Evolutionary conservation across 495 filamentous ascomycete species (phyloP), one percentile per base, ranked within the genome.

Genomic region (Tuber melanosporum): DNA sequence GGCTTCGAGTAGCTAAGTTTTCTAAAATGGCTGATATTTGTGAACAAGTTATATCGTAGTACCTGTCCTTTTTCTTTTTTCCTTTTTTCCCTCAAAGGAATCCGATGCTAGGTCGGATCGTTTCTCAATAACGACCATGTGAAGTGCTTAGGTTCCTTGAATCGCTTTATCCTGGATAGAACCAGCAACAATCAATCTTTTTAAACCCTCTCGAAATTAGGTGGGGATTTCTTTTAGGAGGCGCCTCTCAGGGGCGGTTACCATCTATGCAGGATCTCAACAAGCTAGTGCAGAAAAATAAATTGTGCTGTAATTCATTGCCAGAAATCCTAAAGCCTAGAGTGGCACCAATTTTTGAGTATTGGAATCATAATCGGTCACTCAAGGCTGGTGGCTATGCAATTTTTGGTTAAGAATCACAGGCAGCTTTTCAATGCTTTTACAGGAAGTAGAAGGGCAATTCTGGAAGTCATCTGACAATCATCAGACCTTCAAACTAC

Each of bases 381-480:
- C 57, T 62, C n/a, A n/a, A 62, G 57, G 57, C 22, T 15, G 0
- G 52, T 9, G 0, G 3, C n/a, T 14, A 8, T n/a, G 2, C 20
- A 20, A 7, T 4, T 62, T 62, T 32, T 14, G 52, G 22, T 9
- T 26, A 10, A 7, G 22, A 5, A 57, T 57, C 3, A 32, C 3
- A 2, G 8, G 22, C 10, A 0, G 52, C 1, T 32, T 10, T 3
- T 8, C 1, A 0, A 1, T 1, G n/a, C 10, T 14, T 32, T 26
- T n/a, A 57, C 8, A 26, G 2, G 20, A 52, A 52, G 5, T 2
- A 7, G 49, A n/a, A 7, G 20, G 26, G 46, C 3, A 26, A 8
- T 57, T 57, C 12, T 49, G 6, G 49, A n/a, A n/a, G 3, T 17
- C 3, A 1, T 7, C 22, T 8, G 10, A 57, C 49, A 26, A 14